phyloP scores from a whole-genome alignment of 129 eudicot species.

The Silybum marianum region DNA sequence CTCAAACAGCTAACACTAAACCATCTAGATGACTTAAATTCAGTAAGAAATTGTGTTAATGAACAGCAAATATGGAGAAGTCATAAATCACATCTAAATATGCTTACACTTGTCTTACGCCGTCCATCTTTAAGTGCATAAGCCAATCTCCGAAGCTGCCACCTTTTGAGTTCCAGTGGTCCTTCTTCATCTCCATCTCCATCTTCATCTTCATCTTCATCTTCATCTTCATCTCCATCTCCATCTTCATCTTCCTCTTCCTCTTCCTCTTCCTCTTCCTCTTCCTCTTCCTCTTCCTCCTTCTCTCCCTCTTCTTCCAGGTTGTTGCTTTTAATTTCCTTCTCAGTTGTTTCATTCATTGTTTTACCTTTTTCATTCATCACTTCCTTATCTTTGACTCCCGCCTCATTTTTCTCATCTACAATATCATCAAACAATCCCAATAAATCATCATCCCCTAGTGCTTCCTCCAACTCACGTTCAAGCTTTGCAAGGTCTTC shows the following conservation, averaged over 20 bases:
- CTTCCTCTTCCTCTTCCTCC: slow-evolving; percentile 27
- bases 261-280: slow-evolving; percentile 43
- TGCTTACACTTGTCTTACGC: slow-evolving; percentile 83
- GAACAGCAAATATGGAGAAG: background rate
- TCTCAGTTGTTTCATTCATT: slow-evolving; percentile 31
- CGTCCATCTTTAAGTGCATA: slow-evolving; percentile 88
- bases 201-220: slow-evolving; percentile 40
- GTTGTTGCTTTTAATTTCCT: slow-evolving; percentile 27
- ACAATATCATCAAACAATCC: slow-evolving; percentile 40
- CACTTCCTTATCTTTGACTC: slow-evolving; percentile 26
- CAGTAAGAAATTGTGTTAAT: background rate
- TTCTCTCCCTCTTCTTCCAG: slow-evolving; percentile 31
- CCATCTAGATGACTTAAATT: slow-evolving; percentile 13
- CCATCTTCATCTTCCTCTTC: slow-evolving; percentile 40
- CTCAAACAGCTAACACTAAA: background rate
- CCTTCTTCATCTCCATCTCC: slow-evolving; percentile 37
- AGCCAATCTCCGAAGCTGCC: slow-evolving; percentile 86
- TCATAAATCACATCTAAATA: background rate
- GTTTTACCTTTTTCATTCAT: slow-evolving; percentile 20
- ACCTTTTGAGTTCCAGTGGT: slow-evolving; percentile 65
- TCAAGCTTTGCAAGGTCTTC: slow-evolving; percentile 87
- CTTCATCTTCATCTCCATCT: slow-evolving; percentile 43
- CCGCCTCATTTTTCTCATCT: slow-evolving; percentile 32
- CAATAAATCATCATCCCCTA: slow-evolving; percentile 64
- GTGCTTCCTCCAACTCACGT: slow-evolving; percentile 76